These are phyloP conservation scores for Oryza meyeriana DNA, from an alignment of 176 grass and related monocot species.

Conservation along the genomic window DNA sequence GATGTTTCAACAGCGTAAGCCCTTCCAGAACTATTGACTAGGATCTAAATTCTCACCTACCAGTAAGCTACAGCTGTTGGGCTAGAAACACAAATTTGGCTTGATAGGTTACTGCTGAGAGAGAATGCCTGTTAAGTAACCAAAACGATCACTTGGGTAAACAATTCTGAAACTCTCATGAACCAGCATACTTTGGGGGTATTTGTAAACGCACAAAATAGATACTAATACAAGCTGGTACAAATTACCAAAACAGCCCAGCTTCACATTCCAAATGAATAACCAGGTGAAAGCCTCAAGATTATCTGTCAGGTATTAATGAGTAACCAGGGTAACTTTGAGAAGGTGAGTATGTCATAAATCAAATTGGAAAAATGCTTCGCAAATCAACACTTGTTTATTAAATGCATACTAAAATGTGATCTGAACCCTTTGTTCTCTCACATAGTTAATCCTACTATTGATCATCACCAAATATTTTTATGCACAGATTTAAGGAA, in stretches of 20 bases:
- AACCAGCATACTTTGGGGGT: neutral
- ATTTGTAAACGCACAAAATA: neutral
- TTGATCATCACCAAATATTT: neutral
- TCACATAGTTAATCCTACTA: neutral
- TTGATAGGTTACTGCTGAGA: neutral
- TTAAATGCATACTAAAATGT: constrained; percentile 10
- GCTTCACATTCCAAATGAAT: neutral
- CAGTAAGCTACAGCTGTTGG: neutral
- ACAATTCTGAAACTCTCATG: neutral
- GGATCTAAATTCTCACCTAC: neutral
- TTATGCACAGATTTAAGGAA: no score
- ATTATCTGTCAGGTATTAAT: neutral
- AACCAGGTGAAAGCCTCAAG: neutral
- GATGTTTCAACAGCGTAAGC: neutral
- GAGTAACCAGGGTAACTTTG: neutral
- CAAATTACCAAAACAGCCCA: neutral
- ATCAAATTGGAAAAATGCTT: neutral
- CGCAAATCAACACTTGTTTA: neutral
- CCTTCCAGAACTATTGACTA: neutral
- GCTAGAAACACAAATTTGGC: neutral
- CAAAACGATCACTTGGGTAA: neutral
- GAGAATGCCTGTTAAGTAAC: neutral
- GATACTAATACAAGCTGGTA: neutral
- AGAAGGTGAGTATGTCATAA: neutral
- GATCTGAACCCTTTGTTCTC: neutral